Evolutionary conservation across 129 eudicot genomes (phyloP).

Genomic region (Flaveria brownii): DNA sequence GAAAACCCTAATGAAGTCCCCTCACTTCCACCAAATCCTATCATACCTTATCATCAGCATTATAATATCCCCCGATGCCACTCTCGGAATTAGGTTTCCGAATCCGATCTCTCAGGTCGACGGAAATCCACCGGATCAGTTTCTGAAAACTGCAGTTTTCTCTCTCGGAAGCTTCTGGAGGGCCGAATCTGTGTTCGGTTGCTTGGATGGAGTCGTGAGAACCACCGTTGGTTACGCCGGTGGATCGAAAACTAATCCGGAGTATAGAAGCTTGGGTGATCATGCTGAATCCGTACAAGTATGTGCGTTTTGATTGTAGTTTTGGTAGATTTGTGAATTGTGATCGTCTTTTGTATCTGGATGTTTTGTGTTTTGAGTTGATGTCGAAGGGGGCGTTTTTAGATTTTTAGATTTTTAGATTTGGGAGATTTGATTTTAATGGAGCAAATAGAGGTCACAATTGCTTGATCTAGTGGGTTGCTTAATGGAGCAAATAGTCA

Average conservation of each 20-base stretch:
- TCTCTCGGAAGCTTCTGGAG: conserved; percentile 99
- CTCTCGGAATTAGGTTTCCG: conserved; percentile 61
- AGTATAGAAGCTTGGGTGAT: conserved; percentile 80
- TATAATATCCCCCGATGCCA: conserved; percentile 24
- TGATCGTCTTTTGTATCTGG: not conserved
- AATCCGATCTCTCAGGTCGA: conserved; percentile 54
- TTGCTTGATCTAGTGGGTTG: too few relatives aligned
- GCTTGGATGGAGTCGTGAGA: conserved; percentile 82
- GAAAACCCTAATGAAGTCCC: conserved; percentile 26
- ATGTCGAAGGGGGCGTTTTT: not conserved
- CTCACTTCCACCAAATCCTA: not conserved
- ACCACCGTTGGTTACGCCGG: conserved; percentile 90
- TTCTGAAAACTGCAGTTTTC: conserved; percentile 60
- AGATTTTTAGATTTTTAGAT: not conserved
- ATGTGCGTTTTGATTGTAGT: not conserved
- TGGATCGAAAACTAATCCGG: conserved; percentile 77
- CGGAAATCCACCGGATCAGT: conserved; percentile 32
- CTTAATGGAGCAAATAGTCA: too few relatives aligned
- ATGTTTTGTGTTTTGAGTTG: not conserved
- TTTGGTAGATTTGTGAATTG: not conserved
- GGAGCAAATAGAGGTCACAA: too few relatives aligned
- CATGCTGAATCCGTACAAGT: conserved; percentile 93
- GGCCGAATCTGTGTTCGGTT: conserved; percentile 87
- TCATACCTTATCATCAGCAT: conserved; percentile 28
- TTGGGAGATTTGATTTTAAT: not conserved